These are phyloP conservation scores for Rehmannia glutinosa DNA, from an alignment of 257 asterid genomes.

Conservation along the genomic window DNA sequence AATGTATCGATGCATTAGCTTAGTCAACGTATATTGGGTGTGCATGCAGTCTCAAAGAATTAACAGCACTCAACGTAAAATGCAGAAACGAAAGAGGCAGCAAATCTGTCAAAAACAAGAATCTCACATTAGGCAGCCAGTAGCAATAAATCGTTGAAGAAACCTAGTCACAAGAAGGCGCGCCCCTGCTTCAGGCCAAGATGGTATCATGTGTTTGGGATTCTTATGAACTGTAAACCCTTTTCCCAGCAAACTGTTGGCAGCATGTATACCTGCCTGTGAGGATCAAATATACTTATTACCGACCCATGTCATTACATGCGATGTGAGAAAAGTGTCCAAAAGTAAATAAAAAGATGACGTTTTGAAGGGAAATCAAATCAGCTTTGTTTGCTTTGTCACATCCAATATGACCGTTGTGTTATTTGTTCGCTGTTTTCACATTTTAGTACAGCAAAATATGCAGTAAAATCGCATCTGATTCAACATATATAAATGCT, in stretches of 20 bases:
- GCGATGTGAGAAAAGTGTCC: background rate
- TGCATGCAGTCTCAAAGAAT: too few species aligned
- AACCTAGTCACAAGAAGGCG: constrained; percentile 54
- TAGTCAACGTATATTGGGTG: too few species aligned
- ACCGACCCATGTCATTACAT: background rate
- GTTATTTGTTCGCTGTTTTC: too few species aligned
- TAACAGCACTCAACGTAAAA: too few species aligned
- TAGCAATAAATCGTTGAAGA: constrained; percentile 40
- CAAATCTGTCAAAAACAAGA: background rate
- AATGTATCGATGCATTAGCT: too few species aligned
- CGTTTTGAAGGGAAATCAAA: background rate
- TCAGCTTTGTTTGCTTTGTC: too few species aligned
- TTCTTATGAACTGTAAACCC: constrained; percentile 28
- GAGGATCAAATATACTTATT: background rate
- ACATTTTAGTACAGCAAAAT: too few species aligned
- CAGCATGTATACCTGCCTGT: constrained; percentile 73
- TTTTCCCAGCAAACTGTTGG: constrained; percentile 41
- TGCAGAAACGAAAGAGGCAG: too few species aligned
- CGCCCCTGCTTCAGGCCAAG: constrained; percentile 72
- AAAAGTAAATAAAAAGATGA: background rate
- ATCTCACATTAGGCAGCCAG: constrained; percentile 67
- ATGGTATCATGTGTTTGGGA: constrained; percentile 59
- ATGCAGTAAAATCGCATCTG: too few species aligned
- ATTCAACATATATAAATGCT: too few species aligned
- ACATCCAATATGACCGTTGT: too few species aligned